Evolutionary conservation across 2,329 filamentous ascomycete species (phyloP).

Genomic region (Xylaria digitata): DNA sequence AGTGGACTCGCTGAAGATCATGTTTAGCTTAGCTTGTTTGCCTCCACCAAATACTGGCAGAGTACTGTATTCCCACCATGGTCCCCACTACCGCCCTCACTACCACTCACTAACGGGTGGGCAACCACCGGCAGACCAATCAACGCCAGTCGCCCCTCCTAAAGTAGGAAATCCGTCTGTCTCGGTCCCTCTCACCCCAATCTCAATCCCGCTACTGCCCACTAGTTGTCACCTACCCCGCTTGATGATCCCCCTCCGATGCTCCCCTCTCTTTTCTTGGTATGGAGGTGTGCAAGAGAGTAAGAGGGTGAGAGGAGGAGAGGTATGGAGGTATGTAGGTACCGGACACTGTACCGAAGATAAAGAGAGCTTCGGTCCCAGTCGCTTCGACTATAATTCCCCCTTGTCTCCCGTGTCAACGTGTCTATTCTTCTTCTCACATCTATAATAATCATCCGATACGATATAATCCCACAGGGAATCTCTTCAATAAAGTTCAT

Average conservation of each 20-base stretch:
- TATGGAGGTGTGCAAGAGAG: not conserved
- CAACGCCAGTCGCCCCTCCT: slow-evolving; percentile 5
- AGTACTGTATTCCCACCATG: too few species aligned
- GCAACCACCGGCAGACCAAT: slow-evolving; percentile 29
- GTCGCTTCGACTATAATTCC: not conserved
- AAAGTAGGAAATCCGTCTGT: slow-evolving; percentile 26
- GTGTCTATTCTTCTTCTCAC: not conserved
- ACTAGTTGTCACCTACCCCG: slow-evolving; percentile 31
- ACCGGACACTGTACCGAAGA: slow-evolving; percentile 22
- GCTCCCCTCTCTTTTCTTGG: slow-evolving; percentile 16
- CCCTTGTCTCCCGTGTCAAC: not conserved
- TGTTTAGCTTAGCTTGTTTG: not conserved
- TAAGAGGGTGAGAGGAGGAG: too few species aligned
- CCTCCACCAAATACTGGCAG: not conserved
- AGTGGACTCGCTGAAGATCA: slow-evolving; percentile 1
- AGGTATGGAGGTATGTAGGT: not conserved
- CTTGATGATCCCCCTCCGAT: slow-evolving; percentile 10
- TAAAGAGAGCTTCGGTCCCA: slow-evolving; percentile 35
- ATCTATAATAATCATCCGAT: slow-evolving; percentile 11
- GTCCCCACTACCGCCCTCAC: not conserved
- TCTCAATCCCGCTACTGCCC: not conserved
- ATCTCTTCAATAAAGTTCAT: not conserved
- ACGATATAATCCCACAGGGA: not conserved
- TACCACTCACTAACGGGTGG: not conserved
- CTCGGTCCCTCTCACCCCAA: not conserved